Evolutionary conservation across 805 yeast species (phyloP), one percentile per base, ranked within the genome.

Genomic region (Cyberlindnera bimundalis): DNA sequence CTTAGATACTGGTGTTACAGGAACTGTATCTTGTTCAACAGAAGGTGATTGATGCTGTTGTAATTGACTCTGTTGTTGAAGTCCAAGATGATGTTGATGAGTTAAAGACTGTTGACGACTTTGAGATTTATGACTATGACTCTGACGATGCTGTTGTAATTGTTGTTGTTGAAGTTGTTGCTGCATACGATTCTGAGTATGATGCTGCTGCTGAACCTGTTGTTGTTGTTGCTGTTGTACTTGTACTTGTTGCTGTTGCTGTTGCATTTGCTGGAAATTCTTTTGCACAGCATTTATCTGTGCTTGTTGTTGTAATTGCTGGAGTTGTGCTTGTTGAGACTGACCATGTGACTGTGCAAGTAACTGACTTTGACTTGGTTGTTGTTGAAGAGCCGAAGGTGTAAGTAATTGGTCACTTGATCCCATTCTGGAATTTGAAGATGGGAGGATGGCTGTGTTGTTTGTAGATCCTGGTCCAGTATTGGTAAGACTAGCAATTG

Each of bases 401-500:
- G 53, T 37, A 6, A 54, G 28, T 29, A 54, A 6, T 20, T 52
- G 54, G n/a, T 54, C 56, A 7, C 34, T 32, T 2, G 47, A 16
- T 15, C 37, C 35, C 30, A 51, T 33, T n/a, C 55, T 42, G 2
- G 52, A 39, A 26, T 39, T 45, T 9, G 52, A 35, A 2, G 39
- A 42, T 12, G 52, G 43, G 5, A 46, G 31, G 13, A 41, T 46
- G 4, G 51, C 42, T 2, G 41, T 16, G 9, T 41, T 25, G 27
- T 23, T 27, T 9, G 44, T 21, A 4, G 47, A 6, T 5, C 37
- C 42, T 3, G 36, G 24, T 3, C 31, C 24, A 5, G 35, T 17
- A 21, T 40, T 39, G 6, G 55, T 40, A 13, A 54, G 45, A 19
- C 50, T 49, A 17, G 53, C 47, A 12, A 53, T 52, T 20, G 55